phyloP scores from a whole-genome alignment of 768 basidiomycete genomes.

The Macrolepiota dolichaula region DNA sequence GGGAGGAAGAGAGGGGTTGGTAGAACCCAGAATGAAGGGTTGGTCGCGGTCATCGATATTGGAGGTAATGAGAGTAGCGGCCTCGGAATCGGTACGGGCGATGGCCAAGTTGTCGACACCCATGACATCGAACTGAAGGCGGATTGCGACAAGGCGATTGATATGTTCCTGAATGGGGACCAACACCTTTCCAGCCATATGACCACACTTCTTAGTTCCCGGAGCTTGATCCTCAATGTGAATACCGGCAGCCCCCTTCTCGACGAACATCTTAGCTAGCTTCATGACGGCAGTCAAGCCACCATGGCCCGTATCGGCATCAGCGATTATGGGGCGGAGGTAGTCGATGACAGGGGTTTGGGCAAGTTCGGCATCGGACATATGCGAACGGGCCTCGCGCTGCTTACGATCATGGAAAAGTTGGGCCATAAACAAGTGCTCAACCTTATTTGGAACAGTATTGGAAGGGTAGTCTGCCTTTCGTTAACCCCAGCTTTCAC shows the following conservation, averaged over 20 bases:
- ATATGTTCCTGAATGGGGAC: slow-evolving; percentile 98
- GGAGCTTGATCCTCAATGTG: slow-evolving; percentile 98
- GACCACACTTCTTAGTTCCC: slow-evolving; percentile 94
- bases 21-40: slow-evolving; percentile 90
- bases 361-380: slow-evolving; percentile 70
- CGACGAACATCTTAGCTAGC: slow-evolving; percentile 97
- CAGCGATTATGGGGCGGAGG: slow-evolving; percentile 91
- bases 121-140: slow-evolving; percentile 98
- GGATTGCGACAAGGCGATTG: slow-evolving; percentile 95
- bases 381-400: slow-evolving; percentile 67
- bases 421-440: slow-evolving; percentile 96
- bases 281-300: slow-evolving; percentile 99
- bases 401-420: slow-evolving; percentile 99
- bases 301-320: slow-evolving; percentile 98
- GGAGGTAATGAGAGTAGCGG: slow-evolving; percentile 93
- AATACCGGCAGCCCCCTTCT: slow-evolving; percentile 96
- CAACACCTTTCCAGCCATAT: slow-evolving; percentile 95
- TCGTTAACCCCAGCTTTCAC: background rate
- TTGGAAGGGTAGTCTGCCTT: slow-evolving; percentile 90
- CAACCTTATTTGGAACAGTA: slow-evolving; percentile 98
- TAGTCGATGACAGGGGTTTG: slow-evolving; percentile 79
- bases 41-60: slow-evolving; percentile 99
- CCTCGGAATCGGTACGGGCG: slow-evolving; percentile 95
- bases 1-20: slow-evolving; percentile 67
- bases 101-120: slow-evolving; percentile 93